Percentiles rank a stretch among this genome's conserved stretches.
These are phyloP conservation scores for Pseudopyricularia cyperi DNA, from an alignment of 2,329 filamentous ascomycete genomes.

Conservation along the genomic window DNA sequence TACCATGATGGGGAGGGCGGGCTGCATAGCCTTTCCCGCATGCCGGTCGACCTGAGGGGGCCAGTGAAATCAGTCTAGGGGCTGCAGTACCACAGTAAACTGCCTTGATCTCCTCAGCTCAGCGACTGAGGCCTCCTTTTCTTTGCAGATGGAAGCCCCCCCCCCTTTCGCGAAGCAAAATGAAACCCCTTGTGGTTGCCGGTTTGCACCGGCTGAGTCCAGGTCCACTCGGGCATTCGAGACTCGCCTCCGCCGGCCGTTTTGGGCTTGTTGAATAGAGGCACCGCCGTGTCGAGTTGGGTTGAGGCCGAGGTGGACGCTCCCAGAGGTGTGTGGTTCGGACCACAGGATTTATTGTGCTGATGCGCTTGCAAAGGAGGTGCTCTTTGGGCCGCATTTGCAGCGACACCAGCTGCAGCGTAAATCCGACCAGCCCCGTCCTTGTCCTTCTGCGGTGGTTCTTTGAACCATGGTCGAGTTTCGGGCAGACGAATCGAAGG, in stretches of 20 bases:
- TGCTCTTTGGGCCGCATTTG: background rate
- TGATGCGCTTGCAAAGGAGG: background rate
- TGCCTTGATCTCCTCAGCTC: background rate
- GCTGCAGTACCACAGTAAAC: no score
- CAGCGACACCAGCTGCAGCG: background rate
- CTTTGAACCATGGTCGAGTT: constrained; percentile 9
- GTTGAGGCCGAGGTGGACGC: no score
- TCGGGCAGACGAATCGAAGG: constrained; percentile 20
- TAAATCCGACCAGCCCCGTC: background rate
- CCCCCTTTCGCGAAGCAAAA: constrained; percentile 4
- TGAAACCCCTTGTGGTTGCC: constrained; percentile 8
- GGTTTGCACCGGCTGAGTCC: constrained; percentile 6
- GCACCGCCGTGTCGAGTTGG: no score
- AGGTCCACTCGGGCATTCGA: constrained; percentile 2
- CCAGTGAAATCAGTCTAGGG: no score
- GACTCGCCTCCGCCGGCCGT: background rate
- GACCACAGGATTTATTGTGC: background rate
- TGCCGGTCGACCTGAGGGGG: no score
- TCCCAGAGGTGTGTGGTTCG: background rate
- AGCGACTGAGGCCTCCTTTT: background rate
- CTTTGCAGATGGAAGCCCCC: no score
- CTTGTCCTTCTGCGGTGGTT: background rate
- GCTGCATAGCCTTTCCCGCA: no score
- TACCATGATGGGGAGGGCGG: no score
- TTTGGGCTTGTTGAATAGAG: background rate